Evolutionary conservation across 1,284 basidiomycete genomes (phyloP), one percentile per base, ranked within the genome.

Genomic region (Jaminaea rosea): DNA sequence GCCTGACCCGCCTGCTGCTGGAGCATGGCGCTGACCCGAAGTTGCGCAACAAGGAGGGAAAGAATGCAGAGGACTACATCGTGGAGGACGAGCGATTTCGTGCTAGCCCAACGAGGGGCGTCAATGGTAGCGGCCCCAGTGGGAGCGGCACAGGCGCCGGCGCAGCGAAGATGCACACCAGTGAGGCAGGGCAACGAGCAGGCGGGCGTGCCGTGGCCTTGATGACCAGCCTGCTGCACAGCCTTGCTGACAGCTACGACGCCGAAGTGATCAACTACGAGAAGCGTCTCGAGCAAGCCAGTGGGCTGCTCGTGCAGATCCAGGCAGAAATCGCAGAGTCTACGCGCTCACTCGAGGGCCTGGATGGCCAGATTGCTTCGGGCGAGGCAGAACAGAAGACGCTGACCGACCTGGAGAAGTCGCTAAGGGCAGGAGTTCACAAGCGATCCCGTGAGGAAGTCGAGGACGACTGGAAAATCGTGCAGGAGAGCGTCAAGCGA

Each of bases 61-160:
- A 97, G 79, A 92, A 85, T 58, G 88, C 94, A 8, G 94, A 99
- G 76, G 94, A 98, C 74, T 99, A 98, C 71, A 98, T 99, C 59
- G 81, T 98, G 32, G 94, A 98, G 73, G 94, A 99, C 73, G 94
- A 97, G 75, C 84, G 92, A 32, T 97, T 97, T 79, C 82, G 93
- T 27, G 87, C 88, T 0, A 93, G 89, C 6, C 90, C 91, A 8
- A 53, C 60, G 49, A 60, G 63, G 49, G 50, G 49, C 46, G 52
- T 47, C 63, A 10, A 50, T 46, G 34, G 47, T 37, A 15, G 37
- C 32, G 2, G 36, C 29, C n/a, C 46, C 32, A 11, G n/a, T 11
- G 17, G 62, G 53, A 15, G 56, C 60, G 19, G 60, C 56, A 21
- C 17, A 51, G 37, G 50, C 59, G 23, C 37, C 49, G 21, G 50